Conservation (phyloP, 2,329 filamentous ascomycete species). For the Penicillium nordicum region DNA sequence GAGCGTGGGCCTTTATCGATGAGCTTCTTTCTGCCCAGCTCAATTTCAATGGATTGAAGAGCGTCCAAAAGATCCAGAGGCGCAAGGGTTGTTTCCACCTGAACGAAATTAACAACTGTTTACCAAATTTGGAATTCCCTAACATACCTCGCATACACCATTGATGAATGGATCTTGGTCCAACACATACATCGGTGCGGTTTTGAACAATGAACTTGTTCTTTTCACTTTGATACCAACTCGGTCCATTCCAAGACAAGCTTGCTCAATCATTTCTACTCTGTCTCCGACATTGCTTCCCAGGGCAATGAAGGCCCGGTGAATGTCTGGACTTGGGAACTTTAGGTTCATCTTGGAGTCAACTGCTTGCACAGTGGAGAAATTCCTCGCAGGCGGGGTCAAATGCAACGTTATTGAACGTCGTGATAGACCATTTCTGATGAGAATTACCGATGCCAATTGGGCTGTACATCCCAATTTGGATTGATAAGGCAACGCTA, state of each 20-base stretch:
- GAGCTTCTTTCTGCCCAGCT: constrained; percentile 74
- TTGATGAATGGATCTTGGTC: constrained; percentile 89
- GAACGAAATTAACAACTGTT: neutral
- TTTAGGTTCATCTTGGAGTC: constrained; percentile 12
- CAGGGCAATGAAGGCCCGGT: constrained; percentile 73
- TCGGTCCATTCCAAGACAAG: constrained; percentile 72
- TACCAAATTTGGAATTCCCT: neutral
- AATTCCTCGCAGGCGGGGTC: constrained; percentile 15
- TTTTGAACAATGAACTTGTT: constrained; percentile 91
- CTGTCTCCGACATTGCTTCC: constrained; percentile 92
- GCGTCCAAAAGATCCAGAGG: constrained; percentile 74
- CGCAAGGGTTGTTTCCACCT: constrained; percentile 77
- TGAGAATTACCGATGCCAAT: neutral
- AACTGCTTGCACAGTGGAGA: constrained; percentile 16
- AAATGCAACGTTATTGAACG: neutral
- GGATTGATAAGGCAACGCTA: constrained; percentile 3
- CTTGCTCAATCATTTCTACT: constrained; percentile 77
- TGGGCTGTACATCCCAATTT: neutral
- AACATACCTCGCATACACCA: constrained; percentile 79
- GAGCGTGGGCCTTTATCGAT: constrained; percentile 92
- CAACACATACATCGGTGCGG: constrained; percentile 91
- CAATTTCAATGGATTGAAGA: constrained; percentile 78
- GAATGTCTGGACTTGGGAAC: constrained; percentile 13
- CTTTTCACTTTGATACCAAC: constrained; percentile 69
- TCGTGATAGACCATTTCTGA: constrained; percentile 10